Evolutionary conservation across 2,329 filamentous ascomycete species (phyloP).

Genomic region (Tolypocladium guangdongense): DNA sequence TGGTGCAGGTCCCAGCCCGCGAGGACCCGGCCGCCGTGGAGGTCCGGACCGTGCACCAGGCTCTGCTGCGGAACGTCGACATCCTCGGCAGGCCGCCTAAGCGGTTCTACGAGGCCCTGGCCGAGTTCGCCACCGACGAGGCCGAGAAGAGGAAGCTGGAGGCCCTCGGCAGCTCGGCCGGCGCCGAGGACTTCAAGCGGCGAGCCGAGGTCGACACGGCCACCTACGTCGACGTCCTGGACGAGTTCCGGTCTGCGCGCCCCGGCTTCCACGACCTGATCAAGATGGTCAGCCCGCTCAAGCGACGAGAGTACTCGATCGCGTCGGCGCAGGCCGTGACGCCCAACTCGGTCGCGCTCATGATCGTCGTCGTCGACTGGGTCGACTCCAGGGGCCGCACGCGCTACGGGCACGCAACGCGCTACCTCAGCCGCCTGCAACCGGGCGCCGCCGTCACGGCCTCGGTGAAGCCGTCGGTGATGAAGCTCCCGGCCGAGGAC

Average conservation of each 20-base stretch:
- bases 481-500: slow-evolving; percentile 87
- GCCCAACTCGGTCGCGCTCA: slow-evolving; percentile 77
- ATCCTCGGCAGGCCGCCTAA: slow-evolving; percentile 96
- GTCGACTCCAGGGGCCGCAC: slow-evolving; percentile 77
- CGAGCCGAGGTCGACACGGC: slow-evolving; percentile 83
- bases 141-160: slow-evolving; percentile 72
- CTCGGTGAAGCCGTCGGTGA: slow-evolving; percentile 94
- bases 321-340: slow-evolving; percentile 93
- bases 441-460: slow-evolving; percentile 74
- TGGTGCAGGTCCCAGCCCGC: slow-evolving; percentile 85
- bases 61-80: slow-evolving; percentile 83
- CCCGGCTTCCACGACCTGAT: slow-evolving; percentile 82
- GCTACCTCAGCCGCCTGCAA: slow-evolving; percentile 69
- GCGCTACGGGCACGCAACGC: slow-evolving; percentile 86
- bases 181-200: slow-evolving; percentile 83
- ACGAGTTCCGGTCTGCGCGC: slow-evolving; percentile 82
- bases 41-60: slow-evolving; percentile 86
- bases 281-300: slow-evolving; percentile 80
- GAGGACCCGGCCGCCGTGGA: slow-evolving; percentile 67
- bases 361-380: slow-evolving; percentile 98
- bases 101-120: slow-evolving; percentile 89
- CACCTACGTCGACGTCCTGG: slow-evolving; percentile 82
- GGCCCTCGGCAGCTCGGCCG: slow-evolving; percentile 65
- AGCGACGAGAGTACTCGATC: slow-evolving; percentile 98
- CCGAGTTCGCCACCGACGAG: slow-evolving; percentile 75